A percentile compares a stretch with the other conserved stretches of the same genome.
Conservation (phyloP, 2,329 filamentous ascomycete genomes). For the Venturia pyrina region DNA sequence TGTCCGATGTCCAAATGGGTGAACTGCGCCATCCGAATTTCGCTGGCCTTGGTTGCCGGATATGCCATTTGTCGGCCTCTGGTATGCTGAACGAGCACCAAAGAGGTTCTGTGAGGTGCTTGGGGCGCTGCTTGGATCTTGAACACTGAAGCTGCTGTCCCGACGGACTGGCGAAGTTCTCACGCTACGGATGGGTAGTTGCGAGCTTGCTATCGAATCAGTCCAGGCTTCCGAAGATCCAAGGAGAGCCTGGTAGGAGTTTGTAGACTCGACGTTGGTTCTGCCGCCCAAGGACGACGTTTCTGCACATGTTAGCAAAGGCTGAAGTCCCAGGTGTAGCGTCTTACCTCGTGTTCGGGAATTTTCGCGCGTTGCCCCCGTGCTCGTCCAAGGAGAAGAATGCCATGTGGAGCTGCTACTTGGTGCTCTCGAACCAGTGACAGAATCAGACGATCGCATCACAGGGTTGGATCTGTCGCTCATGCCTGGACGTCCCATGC, state of each 20-base stretch:
- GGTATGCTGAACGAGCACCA: not conserved
- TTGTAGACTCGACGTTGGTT: constrained; percentile 1
- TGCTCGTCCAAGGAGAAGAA: not conserved
- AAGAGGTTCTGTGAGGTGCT: not conserved
- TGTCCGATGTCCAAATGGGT: constrained; percentile 24
- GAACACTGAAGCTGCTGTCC: constrained; percentile 22
- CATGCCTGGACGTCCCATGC: not conserved
- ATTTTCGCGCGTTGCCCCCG: not conserved
- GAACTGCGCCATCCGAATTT: constrained; percentile 14
- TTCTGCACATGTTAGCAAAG: not conserved
- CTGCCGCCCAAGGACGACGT: not conserved
- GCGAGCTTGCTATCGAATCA: not conserved
- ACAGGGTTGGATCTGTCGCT: not conserved
- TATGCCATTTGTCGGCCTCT: not conserved
- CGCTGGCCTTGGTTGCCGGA: not conserved
- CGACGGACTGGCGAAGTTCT: constrained; percentile 29
- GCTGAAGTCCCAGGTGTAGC: not conserved
- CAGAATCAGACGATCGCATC: not conserved
- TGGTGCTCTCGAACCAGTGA: not conserved
- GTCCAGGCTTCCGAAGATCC: not conserved
- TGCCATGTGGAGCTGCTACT: not conserved
- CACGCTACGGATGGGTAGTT: not conserved
- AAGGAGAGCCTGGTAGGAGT: constrained; percentile 1
- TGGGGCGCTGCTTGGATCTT: constrained; percentile 18
- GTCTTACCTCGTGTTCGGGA: not conserved